phyloP scores from a whole-genome alignment of 805 yeast genomes.

The Myxozyma monticola region DNA sequence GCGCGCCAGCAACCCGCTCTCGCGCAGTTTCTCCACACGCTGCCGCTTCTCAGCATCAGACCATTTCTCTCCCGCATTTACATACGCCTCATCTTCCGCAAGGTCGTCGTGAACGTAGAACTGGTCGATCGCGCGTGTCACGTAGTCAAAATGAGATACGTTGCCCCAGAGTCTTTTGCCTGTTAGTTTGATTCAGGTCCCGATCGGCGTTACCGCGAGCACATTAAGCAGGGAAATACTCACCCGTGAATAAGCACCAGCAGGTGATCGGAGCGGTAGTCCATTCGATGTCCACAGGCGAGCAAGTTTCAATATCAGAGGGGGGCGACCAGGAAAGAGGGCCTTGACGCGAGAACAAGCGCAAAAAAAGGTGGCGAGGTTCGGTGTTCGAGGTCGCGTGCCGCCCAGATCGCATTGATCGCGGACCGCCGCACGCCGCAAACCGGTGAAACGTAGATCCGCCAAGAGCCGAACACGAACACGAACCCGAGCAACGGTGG shows the following conservation, averaged over 20 bases:
- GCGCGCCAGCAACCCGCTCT: slow-evolving; percentile 14
- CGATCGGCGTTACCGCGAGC: slow-evolving; percentile 3
- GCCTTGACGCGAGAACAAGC: too few relatives aligned
- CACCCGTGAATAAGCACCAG: slow-evolving; percentile 65
- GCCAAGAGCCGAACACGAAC: too few relatives aligned
- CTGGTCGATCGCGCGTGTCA: slow-evolving; percentile 36
- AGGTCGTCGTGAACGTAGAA: slow-evolving; percentile 33
- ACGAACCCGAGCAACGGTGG: too few relatives aligned
- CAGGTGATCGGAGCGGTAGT: slow-evolving; percentile 45
- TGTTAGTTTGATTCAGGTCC: background rate
- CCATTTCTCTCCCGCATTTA: slow-evolving; percentile 8
- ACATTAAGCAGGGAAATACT: slow-evolving; percentile 30
- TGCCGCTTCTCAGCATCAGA: slow-evolving; percentile 30
- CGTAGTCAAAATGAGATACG: slow-evolving; percentile 62
- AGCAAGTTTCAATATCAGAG: too few relatives aligned
- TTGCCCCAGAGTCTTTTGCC: slow-evolving; percentile 72
- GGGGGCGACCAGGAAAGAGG: too few relatives aligned
- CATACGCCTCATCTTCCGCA: slow-evolving; percentile 6
- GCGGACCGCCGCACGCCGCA: too few relatives aligned
- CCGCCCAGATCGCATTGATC: too few relatives aligned
- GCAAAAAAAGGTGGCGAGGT: too few relatives aligned
- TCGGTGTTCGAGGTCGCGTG: too few relatives aligned
- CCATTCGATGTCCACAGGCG: too few relatives aligned
- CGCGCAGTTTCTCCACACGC: slow-evolving; percentile 33
- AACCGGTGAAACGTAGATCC: too few relatives aligned